phyloP scores from a whole-genome alignment of 139 green algal genomes.

The Nannochloris sp. region DNA sequence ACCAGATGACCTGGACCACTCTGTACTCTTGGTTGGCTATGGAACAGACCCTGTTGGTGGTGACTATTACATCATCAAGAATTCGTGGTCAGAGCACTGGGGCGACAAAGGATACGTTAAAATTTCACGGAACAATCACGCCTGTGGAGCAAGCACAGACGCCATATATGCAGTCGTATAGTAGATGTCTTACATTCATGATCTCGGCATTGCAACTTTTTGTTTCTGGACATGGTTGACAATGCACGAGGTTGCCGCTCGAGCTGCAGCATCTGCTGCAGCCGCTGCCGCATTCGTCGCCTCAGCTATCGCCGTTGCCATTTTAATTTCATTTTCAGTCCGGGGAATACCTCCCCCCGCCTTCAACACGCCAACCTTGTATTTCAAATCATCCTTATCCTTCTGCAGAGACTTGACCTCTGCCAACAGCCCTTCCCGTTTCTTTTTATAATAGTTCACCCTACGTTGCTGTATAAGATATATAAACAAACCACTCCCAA shows the following conservation, averaged over 20 bases:
- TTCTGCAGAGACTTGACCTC: conserved; percentile 18
- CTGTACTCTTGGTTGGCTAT: conserved; percentile 67
- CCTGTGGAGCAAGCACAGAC: conserved; percentile 35
- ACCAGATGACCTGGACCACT: conserved; percentile 55
- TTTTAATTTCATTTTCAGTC: conserved; percentile 31
- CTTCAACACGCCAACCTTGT: conserved; percentile 28
- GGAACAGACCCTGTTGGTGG: conserved; percentile 20
- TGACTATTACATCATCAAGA: conserved; percentile 34
- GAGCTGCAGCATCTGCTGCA: conserved; percentile 35
- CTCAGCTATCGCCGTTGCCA: conserved; percentile 39
- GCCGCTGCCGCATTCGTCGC: conserved; percentile 38
- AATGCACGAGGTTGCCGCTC: conserved; percentile 32
- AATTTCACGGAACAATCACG: conserved; percentile 24
- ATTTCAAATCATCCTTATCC: conserved; percentile 22
- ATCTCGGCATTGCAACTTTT: neutral
- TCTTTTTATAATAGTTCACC: conserved; percentile 18
- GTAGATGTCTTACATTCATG: conserved; percentile 7
- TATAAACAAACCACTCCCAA: conserved; percentile 29
- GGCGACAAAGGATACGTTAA: conserved; percentile 47
- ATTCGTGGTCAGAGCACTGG: conserved; percentile 23
- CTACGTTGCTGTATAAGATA: conserved; percentile 28
- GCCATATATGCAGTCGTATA: conserved; percentile 43
- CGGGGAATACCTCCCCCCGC: conserved; percentile 9
- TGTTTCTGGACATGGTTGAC: conserved; percentile 7
- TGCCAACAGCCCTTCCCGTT: conserved; percentile 4